These are phyloP conservation scores for Evansstolkia leycettana DNA, from an alignment of 495 filamentous ascomycete genomes.

Conservation along the genomic window DNA sequence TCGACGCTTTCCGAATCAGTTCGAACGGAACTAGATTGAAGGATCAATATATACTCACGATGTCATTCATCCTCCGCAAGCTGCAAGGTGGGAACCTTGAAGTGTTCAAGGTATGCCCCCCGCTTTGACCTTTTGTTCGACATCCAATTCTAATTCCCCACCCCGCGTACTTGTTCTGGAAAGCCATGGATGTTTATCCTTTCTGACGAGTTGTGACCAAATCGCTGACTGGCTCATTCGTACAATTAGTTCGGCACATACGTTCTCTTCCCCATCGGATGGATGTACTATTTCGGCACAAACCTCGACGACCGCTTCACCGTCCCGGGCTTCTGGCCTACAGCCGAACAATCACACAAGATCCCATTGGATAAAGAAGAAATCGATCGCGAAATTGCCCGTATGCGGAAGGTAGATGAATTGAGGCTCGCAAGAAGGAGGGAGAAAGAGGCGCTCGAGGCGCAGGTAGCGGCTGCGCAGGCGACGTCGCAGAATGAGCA, in stretches of 20 bases:
- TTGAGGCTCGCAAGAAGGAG: constrained; percentile 40
- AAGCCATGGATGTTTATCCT: too few species aligned
- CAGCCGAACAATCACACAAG: constrained; percentile 68
- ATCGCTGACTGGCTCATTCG: too few species aligned
- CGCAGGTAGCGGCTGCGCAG: constrained; percentile 18
- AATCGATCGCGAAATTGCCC: constrained; percentile 62
- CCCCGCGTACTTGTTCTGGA: too few species aligned
- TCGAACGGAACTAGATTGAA: too few species aligned
- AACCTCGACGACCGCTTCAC: constrained; percentile 89
- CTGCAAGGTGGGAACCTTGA: constrained; percentile 79
- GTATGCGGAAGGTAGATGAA: constrained; percentile 45
- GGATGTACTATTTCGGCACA: constrained; percentile 99
- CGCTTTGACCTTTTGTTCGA: too few species aligned
- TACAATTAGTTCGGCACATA: constrained; percentile 79
- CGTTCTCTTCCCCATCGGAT: constrained; percentile 94
- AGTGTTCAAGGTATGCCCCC: constrained; percentile 69
- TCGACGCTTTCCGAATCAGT: too few species aligned
- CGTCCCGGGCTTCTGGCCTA: constrained; percentile 90
- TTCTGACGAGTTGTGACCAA: neutral
- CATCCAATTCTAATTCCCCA: too few species aligned
- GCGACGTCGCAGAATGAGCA: neutral
- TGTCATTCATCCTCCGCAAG: constrained; percentile 29
- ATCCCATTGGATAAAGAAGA: constrained; percentile 86
- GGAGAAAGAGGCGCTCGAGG: constrained; percentile 43
- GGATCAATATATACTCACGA: constrained; percentile 8